A percentile compares a stretch with the other conserved stretches of the same genome.
Evolutionary conservation across 148 eudicot species (phyloP).

Genomic region (Rhododendron molle): DNA sequence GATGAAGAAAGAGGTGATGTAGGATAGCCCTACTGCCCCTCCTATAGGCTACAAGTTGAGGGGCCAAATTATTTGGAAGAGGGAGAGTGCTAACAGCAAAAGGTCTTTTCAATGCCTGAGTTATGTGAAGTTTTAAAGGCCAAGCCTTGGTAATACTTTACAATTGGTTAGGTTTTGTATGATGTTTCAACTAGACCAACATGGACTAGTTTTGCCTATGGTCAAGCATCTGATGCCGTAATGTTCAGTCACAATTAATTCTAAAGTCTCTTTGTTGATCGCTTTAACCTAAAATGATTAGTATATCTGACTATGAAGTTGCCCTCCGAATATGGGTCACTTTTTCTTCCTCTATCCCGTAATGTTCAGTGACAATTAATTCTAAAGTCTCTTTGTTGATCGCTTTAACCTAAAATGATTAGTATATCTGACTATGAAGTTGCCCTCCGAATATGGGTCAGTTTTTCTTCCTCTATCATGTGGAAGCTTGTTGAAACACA

Average conservation of each 20-base stretch:
- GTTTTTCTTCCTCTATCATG: not conserved
- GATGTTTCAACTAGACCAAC: not conserved
- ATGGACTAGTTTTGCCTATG: not conserved
- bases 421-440: not conserved
- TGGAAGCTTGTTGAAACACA: not conserved
- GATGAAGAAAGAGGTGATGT: not conserved
- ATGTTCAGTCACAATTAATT: not conserved
- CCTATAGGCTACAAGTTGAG: not conserved
- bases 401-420: not conserved
- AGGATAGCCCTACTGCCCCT: not conserved
- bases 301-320: not conserved
- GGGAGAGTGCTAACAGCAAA: not conserved
- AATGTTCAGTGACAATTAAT: not conserved
- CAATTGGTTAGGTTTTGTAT: not conserved
- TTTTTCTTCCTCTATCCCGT: not conserved
- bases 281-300: not conserved
- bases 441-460: not conserved
- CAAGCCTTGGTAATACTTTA: not conserved
- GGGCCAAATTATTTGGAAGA: not conserved
- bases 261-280: not conserved
- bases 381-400: not conserved
- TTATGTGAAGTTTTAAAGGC: not conserved
- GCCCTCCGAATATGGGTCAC: not conserved
- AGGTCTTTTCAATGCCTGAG: not conserved
- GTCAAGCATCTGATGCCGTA: not conserved